Conservation (phyloP, 2,329 filamentous ascomycete species). For the Cadophora sp. region DNA sequence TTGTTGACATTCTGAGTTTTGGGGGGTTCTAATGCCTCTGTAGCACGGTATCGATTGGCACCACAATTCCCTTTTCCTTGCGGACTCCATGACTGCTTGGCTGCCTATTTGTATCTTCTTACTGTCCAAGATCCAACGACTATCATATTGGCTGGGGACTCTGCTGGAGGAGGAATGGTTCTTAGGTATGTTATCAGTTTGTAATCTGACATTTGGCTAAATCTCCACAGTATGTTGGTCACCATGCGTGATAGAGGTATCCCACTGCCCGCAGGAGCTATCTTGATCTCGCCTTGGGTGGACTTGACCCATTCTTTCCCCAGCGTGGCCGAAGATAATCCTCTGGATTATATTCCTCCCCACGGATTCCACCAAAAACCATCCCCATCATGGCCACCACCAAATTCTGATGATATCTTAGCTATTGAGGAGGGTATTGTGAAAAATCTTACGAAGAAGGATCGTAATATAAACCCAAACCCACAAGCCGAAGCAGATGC, state of each 20-base stretch:
- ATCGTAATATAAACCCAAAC: conserved; percentile 30
- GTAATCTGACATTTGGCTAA: conserved; percentile 34
- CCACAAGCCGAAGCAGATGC: conserved; percentile 47
- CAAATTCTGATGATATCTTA: conserved; percentile 76
- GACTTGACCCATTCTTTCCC: conserved; percentile 96
- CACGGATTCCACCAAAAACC: conserved; percentile 91
- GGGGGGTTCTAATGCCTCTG: conserved; percentile 27
- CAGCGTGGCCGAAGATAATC: conserved; percentile 75
- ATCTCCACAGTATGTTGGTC: conserved; percentile 65
- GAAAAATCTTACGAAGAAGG: conserved; percentile 57
- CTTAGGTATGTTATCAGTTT: conserved; percentile 55
- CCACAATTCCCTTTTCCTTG: conserved; percentile 97
- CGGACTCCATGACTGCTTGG: conserved; percentile 86
- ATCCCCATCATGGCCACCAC: conserved; percentile 90
- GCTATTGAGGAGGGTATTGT: conserved; percentile 56
- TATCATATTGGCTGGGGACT: conserved; percentile 90
- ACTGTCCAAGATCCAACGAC: conserved; percentile 77
- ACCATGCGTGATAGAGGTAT: conserved; percentile 82
- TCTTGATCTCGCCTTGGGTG: conserved; percentile 94
- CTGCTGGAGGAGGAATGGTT: conserved; percentile 91
- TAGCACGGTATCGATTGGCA: conserved; percentile 79
- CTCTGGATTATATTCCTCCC: conserved; percentile 86
- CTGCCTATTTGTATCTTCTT: conserved; percentile 85
- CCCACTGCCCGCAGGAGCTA: conserved; percentile 85
- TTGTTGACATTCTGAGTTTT: not conserved